These are phyloP conservation scores for Chaetoscypha palmicola DNA, from an alignment of 2,329 filamentous ascomycete genomes.

Conservation along the genomic window DNA sequence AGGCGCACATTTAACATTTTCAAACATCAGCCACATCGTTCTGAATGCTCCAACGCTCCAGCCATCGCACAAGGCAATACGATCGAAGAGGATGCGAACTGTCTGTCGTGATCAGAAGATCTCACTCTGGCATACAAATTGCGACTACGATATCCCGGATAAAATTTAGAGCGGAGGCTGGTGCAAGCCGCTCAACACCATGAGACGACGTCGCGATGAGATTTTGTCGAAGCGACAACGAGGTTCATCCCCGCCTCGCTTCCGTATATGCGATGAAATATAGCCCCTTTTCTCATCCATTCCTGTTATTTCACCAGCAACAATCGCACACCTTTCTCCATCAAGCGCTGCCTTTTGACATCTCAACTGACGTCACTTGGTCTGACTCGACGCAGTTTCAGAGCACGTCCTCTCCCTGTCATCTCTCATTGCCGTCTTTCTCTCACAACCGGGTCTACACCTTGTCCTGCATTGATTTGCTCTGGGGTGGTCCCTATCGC, in stretches of 20 bases:
- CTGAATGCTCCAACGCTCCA: not conserved
- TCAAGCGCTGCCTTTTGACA: conserved; percentile 4
- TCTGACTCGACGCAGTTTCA: conserved; percentile 5
- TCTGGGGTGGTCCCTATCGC: conserved; percentile 13
- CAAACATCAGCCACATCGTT: not conserved
- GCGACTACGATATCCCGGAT: not conserved
- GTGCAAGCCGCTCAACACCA: not conserved
- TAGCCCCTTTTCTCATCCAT: conserved; percentile 2
- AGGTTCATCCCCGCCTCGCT: conserved; percentile 13
- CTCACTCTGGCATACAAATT: not conserved
- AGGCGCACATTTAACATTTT: no score
- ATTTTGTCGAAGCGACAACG: conserved; percentile 9
- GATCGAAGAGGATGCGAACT: not conserved
- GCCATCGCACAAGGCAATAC: not conserved
- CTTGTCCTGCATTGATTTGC: conserved; percentile 21
- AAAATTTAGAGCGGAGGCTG: not conserved
- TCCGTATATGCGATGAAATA: conserved; percentile 8
- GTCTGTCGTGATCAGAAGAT: not conserved
- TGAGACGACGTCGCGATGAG: conserved; percentile 3
- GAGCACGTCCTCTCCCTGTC: conserved; percentile 2
- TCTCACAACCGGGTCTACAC: conserved; percentile 7
- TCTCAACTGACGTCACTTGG: conserved; percentile 12
- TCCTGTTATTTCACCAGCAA: conserved; percentile 9
- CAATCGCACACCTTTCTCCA: conserved; percentile 9
- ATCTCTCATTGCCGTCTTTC: conserved; percentile 6